Percentiles rank a stretch among this genome's conserved stretches.
Conservation (phyloP, 2,329 filamentous ascomycete genomes). For the Rhexocercosporidium sp. region DNA sequence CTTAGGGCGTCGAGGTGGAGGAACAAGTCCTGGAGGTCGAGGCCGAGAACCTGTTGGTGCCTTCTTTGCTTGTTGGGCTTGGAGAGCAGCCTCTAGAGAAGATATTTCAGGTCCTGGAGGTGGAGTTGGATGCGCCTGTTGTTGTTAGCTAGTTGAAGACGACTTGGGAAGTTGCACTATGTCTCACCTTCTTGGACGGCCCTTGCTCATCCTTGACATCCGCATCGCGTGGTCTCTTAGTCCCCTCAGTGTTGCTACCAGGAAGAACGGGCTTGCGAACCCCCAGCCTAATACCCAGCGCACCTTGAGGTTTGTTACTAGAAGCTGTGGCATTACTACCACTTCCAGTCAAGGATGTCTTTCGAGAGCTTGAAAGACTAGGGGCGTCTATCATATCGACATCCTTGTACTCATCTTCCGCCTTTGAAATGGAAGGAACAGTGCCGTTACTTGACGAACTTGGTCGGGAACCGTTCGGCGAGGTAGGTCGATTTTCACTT, state of each 20-base stretch:
- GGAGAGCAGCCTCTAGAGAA: slow-evolving; percentile 31
- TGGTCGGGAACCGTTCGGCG: not conserved
- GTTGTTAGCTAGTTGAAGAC: slow-evolving; percentile 9
- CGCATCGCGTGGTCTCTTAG: slow-evolving; percentile 30
- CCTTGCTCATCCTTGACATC: slow-evolving; percentile 22
- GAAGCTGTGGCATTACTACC: not conserved
- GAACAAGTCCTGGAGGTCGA: slow-evolving; percentile 28
- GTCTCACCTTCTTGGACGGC: slow-evolving; percentile 31
- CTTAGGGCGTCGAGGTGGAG: slow-evolving; percentile 34
- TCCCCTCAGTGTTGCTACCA: not conserved
- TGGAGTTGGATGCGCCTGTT: slow-evolving; percentile 1
- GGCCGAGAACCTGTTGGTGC: slow-evolving; percentile 24
- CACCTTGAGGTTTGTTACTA: slow-evolving; percentile 12
- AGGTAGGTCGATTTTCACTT: not conserved
- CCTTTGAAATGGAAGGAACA: not conserved
- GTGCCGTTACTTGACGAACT: not conserved
- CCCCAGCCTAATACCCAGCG: slow-evolving; percentile 4
- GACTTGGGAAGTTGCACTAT: not conserved
- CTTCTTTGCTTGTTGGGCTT: slow-evolving; percentile 32
- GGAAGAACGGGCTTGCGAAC: slow-evolving; percentile 10
- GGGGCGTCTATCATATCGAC: slow-evolving; percentile 33
- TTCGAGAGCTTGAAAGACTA: slow-evolving; percentile 17
- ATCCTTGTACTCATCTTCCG: slow-evolving; percentile 25
- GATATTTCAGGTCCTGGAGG: slow-evolving; percentile 9
- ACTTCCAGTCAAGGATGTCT: slow-evolving; percentile 17